Evolutionary conservation across 169 alveolate genomes (phyloP), one percentile per base, ranked within the genome.

Genomic region (Besnoitia besnoiti): DNA sequence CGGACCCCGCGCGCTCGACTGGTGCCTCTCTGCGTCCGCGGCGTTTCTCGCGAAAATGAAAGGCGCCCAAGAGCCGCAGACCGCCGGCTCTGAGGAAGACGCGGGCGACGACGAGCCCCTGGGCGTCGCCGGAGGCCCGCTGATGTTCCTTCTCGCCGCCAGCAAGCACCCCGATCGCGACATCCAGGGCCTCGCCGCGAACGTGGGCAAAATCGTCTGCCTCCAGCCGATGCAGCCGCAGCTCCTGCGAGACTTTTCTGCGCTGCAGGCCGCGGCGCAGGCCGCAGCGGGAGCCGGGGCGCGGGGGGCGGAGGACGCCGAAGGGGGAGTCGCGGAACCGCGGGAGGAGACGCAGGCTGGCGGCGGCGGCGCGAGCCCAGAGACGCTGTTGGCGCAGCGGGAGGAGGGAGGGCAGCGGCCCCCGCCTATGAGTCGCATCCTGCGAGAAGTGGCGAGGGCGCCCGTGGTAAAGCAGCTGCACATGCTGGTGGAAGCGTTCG

Each of bases 151-250:
- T 12, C 40, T 80, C n/a, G 89, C 59, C n/a, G 61, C 75, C 35
- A 46, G 62, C 44, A 80, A 80, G 27, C 89, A 80, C 67, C 89
- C 89, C 3, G 89, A 80, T 46, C 51, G 89, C 44, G 89, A 80
- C 73, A 80, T 80, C 40, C 47, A 46, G 19, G 46, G 46, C 37
- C 89, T 39, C 73, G 89, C 89, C 4, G 46, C 37, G 39, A 39
- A 21, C 19, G 89, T 46, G 61, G 89, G 73, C 73, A 42, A 80
- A 40, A 30, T 80, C 46, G 27, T 39, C 46, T 80, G 89, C 37
- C 75, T 80, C 12, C 61, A 30, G 73, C 47, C 89, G 67, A 39
- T 39, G 75, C 75, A 80, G 89, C 89, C 40, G 12, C 89, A 80
- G 89, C 67, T 80, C 40, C 89, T 80, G 30, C 80, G 80, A 8